These are phyloP conservation scores for Sorghum bicolor DNA, from an alignment of 176 grass and related monocot species.

Conservation along the genomic window DNA sequence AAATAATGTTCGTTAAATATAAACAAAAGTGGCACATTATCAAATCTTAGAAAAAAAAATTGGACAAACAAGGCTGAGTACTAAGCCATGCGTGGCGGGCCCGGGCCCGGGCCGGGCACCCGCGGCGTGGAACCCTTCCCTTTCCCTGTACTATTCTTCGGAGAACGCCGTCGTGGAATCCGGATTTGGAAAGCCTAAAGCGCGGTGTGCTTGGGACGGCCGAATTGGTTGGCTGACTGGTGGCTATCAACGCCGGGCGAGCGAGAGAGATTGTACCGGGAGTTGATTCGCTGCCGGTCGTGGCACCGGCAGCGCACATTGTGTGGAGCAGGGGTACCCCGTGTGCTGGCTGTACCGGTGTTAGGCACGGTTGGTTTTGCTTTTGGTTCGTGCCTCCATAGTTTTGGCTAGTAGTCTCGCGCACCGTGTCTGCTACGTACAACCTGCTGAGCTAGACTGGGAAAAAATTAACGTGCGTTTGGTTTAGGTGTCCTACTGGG, in stretches of 20 bases:
- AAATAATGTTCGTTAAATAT: no score
- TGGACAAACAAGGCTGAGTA: no score
- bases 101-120: background rate
- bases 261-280: background rate
- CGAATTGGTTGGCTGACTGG: background rate
- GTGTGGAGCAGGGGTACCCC: background rate
- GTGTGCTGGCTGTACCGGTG: background rate
- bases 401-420: background rate
- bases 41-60: no score
- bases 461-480: no score
- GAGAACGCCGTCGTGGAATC: background rate
- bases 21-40: no score
- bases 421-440: background rate
- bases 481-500: no score
- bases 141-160: background rate
- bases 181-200: slow-evolving; percentile 6
- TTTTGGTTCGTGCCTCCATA: background rate
- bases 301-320: background rate
- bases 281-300: background rate
- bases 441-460: background rate
- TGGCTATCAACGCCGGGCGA: background rate
- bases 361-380: background rate
- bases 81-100: background rate
- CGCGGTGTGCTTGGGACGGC: background rate
- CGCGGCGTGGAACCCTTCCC: no score